These are phyloP conservation scores for Tetrahymena borealis DNA, from an alignment of 73 alveolate species.

Conservation along the genomic window DNA sequence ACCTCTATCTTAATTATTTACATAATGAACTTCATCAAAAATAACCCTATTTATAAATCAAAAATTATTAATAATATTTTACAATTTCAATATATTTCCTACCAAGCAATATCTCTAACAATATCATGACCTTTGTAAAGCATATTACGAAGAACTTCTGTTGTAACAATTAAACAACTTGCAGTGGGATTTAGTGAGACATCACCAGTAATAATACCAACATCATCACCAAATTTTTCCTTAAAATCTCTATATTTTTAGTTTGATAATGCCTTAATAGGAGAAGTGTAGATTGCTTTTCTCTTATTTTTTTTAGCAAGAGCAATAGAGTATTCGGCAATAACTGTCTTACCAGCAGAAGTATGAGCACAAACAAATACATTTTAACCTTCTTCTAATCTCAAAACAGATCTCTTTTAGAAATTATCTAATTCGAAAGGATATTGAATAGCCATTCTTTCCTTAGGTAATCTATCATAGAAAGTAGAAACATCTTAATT, in stretches of 20 bases:
- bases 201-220: conserved; percentile 92
- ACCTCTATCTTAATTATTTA: conserved; percentile 96
- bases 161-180: conserved; percentile 95
- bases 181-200: conserved; percentile 71
- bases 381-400: conserved; percentile 79
- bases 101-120: conserved; percentile 70
- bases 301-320: conserved; percentile 79
- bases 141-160: conserved; percentile 90
- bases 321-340: conserved; percentile 99
- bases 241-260: conserved; percentile 94
- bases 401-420: conserved; percentile 86
- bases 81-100: neutral
- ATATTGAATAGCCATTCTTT: conserved; percentile 32
- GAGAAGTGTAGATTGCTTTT: conserved; percentile 95
- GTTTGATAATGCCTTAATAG: conserved; percentile 95
- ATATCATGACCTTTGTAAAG: conserved; percentile 77
- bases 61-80: neutral
- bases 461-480: conserved; percentile 21
- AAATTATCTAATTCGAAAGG: conserved; percentile 87
- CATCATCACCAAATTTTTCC: conserved; percentile 80
- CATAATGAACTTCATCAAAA: conserved; percentile 85
- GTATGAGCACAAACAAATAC: conserved; percentile 99
- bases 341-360: conserved; percentile 99
- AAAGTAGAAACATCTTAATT: conserved; percentile 18
- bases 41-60: neutral